Evolutionary conservation across 2,329 filamentous ascomycete genomes (phyloP), one percentile per base, ranked within the genome.

Genomic region (Penicillium sp.): DNA sequence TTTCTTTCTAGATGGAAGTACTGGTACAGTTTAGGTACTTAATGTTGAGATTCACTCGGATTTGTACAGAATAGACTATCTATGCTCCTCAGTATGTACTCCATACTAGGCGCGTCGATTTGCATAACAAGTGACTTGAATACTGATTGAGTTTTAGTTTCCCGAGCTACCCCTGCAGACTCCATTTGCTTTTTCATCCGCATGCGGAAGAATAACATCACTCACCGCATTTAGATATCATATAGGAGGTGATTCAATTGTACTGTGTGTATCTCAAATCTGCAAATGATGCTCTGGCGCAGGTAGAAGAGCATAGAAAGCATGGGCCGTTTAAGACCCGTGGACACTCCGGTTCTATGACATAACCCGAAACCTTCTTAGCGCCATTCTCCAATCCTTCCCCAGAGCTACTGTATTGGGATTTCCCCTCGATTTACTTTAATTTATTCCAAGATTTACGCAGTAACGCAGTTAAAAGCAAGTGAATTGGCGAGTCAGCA

Each of bases 81-180:
- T n/a, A n/a, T n/a, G n/a, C n/a, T n/a, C n/a, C n/a, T n/a, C n/a
- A n/a, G n/a, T n/a, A n/a, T n/a, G n/a, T n/a, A n/a, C n/a, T n/a
- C n/a, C n/a, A n/a, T n/a, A n/a, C n/a, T n/a, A n/a, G n/a, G n/a
- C n/a, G n/a, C n/a, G n/a, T n/a, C n/a, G n/a, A n/a, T n/a, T n/a
- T n/a, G n/a, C n/a, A n/a, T n/a, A n/a, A n/a, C n/a, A n/a, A n/a
- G n/a, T n/a, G n/a, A n/a, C n/a, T n/a, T n/a, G n/a, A n/a, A n/a
- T n/a, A n/a, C 39, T 52, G 42, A 48, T 55, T 50, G 52, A 49
- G 43, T 43, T 50, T 48, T 56, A 52, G 46, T 46, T 41, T 38
- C 49, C 46, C 48, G 47, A 58, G 55, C 55, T 59, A 58, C 56
- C 58, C 58, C 58, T 60, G 58, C 55, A 60, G 54, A 44, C 50